Base-by-base conservation (phyloP, 1,284 basidiomycete genomes). In the Fistulinella cinereoalba region DNA sequence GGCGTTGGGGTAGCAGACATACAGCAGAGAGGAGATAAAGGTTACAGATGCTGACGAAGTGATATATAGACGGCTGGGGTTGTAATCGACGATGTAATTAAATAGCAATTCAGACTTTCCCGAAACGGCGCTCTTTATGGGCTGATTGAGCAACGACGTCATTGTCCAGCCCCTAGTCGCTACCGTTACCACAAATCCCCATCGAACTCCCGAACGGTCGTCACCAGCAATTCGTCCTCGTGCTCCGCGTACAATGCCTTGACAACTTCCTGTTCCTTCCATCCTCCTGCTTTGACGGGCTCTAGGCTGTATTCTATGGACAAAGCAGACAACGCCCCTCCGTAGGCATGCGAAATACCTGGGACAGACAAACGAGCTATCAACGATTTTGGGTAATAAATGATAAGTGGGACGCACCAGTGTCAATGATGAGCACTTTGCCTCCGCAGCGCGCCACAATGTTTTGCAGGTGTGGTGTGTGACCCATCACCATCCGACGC, bases 301-400 rank as follows among this genome's bases (percentile, higher is more conserved):
- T 74, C 75, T 19, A 95, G 73, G 1, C 81, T 83, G 67, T 96
- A 95, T 29, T 85, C 75, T 46, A 97, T 83, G 21, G 89, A 89
- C 13, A 97, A 71, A 1, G 93, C 92, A 1, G 92, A 93, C 6
- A 95, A 71, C 0, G 81, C 82, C 9, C 94, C 94, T n/a, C 92
- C 92, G 60, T 97, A 97, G 1, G 92, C 93, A 60, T 88, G 88
- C 2, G 92, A 94, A 48, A 97, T 96, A 29, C 92, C 92, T 82
- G 44, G 19, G 16, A 4, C 29, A 16, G 11, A 19, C 25, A 13
- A 12, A 38, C 10, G 18, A 16, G 50, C 29, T 61, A 33, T 13
- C 39, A 47, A 11, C 16, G 13, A 15, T 18, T 18, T 6, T 18
- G 4, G 22, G 15, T 24, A 23, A 1, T n/a, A n/a, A n/a, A 10